These are phyloP conservation scores for Fusarium denticulatum DNA, from an alignment of 2,329 filamentous ascomycete genomes.

Conservation along the genomic window DNA sequence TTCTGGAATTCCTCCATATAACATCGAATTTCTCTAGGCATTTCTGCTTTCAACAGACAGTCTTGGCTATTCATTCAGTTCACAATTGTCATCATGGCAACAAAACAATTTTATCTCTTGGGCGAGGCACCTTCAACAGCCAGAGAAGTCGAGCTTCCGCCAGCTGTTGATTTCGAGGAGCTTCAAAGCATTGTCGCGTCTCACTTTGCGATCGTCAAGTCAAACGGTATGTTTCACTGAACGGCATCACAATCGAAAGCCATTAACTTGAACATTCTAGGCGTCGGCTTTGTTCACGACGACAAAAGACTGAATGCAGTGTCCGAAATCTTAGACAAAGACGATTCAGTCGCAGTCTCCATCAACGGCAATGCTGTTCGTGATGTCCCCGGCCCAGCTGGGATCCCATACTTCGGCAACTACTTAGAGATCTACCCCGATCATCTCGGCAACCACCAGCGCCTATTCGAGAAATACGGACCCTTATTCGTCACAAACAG, in stretches of 20 bases:
- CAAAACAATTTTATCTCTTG: neutral
- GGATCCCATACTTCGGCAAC: constrained; percentile 60
- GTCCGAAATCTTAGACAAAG: constrained; percentile 47
- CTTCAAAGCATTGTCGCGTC: constrained; percentile 10
- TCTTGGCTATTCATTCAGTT: neutral
- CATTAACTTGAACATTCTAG: constrained; percentile 34
- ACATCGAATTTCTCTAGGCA: neutral
- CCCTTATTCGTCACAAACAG: constrained; percentile 61
- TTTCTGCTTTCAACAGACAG: too few relatives aligned
- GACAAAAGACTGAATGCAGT: constrained; percentile 40
- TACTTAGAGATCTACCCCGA: constrained; percentile 66
- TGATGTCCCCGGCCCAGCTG: constrained; percentile 60
- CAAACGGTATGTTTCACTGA: constrained; percentile 44
- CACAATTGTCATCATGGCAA: neutral
- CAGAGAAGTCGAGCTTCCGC: neutral
- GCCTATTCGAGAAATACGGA: constrained; percentile 63
- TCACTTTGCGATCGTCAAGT: constrained; percentile 53
- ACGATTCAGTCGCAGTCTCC: constrained; percentile 52
- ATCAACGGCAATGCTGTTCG: constrained; percentile 61
- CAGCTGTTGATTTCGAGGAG: neutral
- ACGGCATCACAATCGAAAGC: rapidly evolving
- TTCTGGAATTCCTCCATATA: neutral
- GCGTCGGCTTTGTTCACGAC: constrained; percentile 49
- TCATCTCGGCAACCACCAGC: constrained; percentile 65
- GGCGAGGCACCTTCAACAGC: neutral